phyloP scores from a whole-genome alignment of 108 stramenopile genomes.

The Nitzschia sp. region DNA sequence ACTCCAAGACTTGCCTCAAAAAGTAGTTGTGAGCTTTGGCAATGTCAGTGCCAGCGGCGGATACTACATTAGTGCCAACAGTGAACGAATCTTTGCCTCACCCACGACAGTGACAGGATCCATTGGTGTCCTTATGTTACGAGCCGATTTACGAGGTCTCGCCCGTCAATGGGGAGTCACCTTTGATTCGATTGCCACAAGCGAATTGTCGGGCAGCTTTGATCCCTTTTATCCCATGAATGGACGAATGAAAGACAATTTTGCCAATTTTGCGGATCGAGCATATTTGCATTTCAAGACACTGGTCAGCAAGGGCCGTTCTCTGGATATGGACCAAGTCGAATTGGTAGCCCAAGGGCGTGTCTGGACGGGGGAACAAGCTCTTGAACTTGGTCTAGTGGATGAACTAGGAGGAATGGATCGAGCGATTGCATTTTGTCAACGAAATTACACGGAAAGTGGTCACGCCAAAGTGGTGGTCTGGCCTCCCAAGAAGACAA shows the following conservation, averaged over 20 bases:
- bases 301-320: slow-evolving; percentile 59
- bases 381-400: slow-evolving; percentile 63
- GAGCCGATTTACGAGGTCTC: slow-evolving; percentile 63
- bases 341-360: slow-evolving; percentile 70
- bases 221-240: slow-evolving; percentile 66
- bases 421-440: slow-evolving; percentile 70
- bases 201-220: slow-evolving; percentile 51
- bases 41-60: slow-evolving; percentile 82
- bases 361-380: slow-evolving; percentile 81
- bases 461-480: slow-evolving; percentile 52
- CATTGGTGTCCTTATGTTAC: slow-evolving; percentile 77
- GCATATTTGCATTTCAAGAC: slow-evolving; percentile 72
- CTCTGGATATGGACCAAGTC: slow-evolving; percentile 49
- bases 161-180: slow-evolving; percentile 64
- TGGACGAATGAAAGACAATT: slow-evolving; percentile 53
- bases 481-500: slow-evolving; percentile 50
- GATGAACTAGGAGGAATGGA: slow-evolving; percentile 75
- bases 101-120: slow-evolving; percentile 76
- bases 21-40: slow-evolving; percentile 67
- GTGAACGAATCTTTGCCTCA: slow-evolving; percentile 68
- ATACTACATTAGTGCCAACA: slow-evolving; percentile 71
- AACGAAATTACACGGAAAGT: slow-evolving; percentile 45
- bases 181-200: slow-evolving; percentile 55
- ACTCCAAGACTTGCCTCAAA: slow-evolving; percentile 49
- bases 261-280: slow-evolving; percentile 45